phyloP scores from a whole-genome alignment of 2,329 filamentous ascomycete species.

The Elsinoe perseae region DNA sequence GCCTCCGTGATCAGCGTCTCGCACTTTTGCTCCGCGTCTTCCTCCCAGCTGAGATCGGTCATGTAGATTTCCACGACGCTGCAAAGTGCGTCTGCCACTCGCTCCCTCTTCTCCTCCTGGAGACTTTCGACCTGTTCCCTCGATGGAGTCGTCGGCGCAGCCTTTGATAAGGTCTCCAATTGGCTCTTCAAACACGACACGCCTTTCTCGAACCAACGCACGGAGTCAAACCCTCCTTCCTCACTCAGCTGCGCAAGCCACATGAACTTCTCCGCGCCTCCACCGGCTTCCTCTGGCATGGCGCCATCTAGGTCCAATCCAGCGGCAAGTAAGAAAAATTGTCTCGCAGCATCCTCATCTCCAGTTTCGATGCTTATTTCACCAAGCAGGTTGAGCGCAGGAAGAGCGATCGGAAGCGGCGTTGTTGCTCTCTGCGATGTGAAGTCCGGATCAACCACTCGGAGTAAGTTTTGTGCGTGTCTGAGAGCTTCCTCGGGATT shows the following conservation, averaged over 20 bases:
- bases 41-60: conserved; percentile 90
- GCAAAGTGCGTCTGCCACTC: conserved; percentile 85
- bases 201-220: conserved; percentile 58
- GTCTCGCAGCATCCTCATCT: conserved; percentile 65
- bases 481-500: conserved; percentile 51
- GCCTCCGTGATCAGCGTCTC: conserved; percentile 87
- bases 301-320: conserved; percentile 68
- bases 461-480: conserved; percentile 47
- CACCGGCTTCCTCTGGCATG: conserved; percentile 62
- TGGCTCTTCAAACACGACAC: conserved; percentile 63
- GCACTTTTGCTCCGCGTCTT: conserved; percentile 80
- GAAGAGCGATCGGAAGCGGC: conserved; percentile 39
- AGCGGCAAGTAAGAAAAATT: conserved; percentile 65
- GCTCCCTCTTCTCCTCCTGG: conserved; percentile 63
- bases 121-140: conserved; percentile 30
- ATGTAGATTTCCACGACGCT: conserved; percentile 96
- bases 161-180: conserved; percentile 55
- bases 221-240: conserved; percentile 52
- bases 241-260: conserved; percentile 85
- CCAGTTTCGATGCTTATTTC: conserved; percentile 78
- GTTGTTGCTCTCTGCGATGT: conserved; percentile 17
- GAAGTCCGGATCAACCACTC: conserved; percentile 34
- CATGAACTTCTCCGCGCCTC: conserved; percentile 87
- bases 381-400: conserved; percentile 67
- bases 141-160: conserved; percentile 29